These are phyloP conservation scores for Ceratobasidium sp. DNA, from an alignment of 1,284 basidiomycete species.

Conservation along the genomic window DNA sequence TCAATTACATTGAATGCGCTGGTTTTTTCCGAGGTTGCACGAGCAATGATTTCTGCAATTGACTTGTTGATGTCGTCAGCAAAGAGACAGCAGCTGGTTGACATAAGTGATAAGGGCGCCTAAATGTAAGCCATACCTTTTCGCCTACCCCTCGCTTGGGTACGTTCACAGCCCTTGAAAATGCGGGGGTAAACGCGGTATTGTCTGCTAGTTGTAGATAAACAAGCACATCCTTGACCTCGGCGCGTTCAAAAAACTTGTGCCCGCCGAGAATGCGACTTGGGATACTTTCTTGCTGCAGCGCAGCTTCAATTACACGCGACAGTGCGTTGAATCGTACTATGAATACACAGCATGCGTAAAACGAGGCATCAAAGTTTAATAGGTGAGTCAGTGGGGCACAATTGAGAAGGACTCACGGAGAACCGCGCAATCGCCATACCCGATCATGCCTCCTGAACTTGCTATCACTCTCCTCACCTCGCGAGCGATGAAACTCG, in stretches of 20 bases:
- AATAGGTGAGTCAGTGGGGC: background rate
- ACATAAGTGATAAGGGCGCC: background rate
- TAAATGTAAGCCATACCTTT: constrained; percentile 59
- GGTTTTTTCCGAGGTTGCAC: constrained; percentile 60
- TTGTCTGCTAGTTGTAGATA: constrained; percentile 89
- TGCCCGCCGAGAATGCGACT: constrained; percentile 79
- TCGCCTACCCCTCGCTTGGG: constrained; percentile 77
- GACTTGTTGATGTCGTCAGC: constrained; percentile 53
- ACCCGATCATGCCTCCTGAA: constrained; percentile 74
- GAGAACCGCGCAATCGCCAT: constrained; percentile 84
- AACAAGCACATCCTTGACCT: constrained; percentile 88
- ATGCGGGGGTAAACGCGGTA: constrained; percentile 76
- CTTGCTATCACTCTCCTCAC: constrained; percentile 79
- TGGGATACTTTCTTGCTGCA: constrained; percentile 82
- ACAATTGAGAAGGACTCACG: constrained; percentile 55
- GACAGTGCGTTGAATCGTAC: constrained; percentile 88
- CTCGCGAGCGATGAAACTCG: constrained; percentile 76
- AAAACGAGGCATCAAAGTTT: background rate
- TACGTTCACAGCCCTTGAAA: constrained; percentile 77
- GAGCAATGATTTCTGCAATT: constrained; percentile 62
- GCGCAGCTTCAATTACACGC: constrained; percentile 74
- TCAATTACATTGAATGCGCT: constrained; percentile 69
- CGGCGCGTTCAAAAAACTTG: constrained; percentile 86
- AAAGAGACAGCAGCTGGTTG: background rate
- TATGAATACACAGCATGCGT: constrained; percentile 45